Evolutionary conservation across 257 asterid genomes (phyloP).

Genomic region (Solanum dulcamara): DNA sequence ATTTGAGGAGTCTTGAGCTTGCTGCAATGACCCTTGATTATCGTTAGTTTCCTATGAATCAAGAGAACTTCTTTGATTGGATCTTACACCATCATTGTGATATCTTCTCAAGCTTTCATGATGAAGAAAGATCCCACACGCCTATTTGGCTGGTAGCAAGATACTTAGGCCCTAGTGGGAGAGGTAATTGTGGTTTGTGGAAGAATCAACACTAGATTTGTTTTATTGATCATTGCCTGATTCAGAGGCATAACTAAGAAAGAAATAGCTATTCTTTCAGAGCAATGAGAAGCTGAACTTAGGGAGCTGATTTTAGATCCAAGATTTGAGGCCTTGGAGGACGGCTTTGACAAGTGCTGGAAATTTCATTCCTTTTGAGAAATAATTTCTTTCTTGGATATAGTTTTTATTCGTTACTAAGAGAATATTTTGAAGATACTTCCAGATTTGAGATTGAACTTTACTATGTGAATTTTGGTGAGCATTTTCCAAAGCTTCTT

Average conservation of each 20-base stretch:
- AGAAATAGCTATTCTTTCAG: neutral
- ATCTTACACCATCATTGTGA: neutral
- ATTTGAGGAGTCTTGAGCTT: conserved; percentile 8
- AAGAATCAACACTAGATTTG: conserved; percentile 8
- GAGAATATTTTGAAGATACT: neutral
- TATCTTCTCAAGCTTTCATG: neutral
- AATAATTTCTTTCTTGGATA: conserved; percentile 25
- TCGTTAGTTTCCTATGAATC: conserved; percentile 13
- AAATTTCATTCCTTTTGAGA: conserved; percentile 29
- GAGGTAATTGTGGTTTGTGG: conserved; percentile 34
- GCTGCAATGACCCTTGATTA: conserved; percentile 16
- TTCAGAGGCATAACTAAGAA: neutral
- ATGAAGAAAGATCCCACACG: conserved; percentile 13
- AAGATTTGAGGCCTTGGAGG: neutral
- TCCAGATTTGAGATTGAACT: neutral
- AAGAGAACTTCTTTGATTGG: neutral
- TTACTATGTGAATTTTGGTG: neutral
- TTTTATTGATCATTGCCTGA: conserved; percentile 12
- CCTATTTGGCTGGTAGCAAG: conserved; percentile 56
- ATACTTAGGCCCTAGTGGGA: conserved; percentile 64
- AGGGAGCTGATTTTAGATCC: neutral
- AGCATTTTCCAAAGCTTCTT: neutral
- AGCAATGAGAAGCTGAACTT: neutral
- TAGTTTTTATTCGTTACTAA: neutral
- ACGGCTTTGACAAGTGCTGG: conserved; percentile 3